Evolutionary conservation across 2,329 filamentous ascomycete species (phyloP), one percentile per base, ranked within the genome.

Genomic region (Fusarium newnesense): DNA sequence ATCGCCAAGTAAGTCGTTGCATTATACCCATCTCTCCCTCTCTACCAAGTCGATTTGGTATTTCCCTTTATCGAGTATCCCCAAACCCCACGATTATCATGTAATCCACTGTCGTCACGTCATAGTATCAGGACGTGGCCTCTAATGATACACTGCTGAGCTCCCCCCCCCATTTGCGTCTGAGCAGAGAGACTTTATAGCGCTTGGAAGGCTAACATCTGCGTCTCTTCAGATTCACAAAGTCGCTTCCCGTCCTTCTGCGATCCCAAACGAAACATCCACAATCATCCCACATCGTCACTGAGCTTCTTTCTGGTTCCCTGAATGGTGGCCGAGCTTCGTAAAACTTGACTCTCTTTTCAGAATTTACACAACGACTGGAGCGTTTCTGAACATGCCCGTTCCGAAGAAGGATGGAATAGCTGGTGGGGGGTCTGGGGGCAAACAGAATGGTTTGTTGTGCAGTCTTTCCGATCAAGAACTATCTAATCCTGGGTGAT

Each of bases 371-470:
- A 64, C 68, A 63, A 61, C 74, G 69, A 74, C 70, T 59, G 63
- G 62, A 75, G 65, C 46, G 62, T 74, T 71, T 36, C 34, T 70
- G 18, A 79, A 77, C 26, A 84, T 84, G 83, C 80, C 83, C 62
- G 74, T 77, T 56, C 77, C 81, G 26, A 84, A 83, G 79, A 84
- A 84, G 75, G 83, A 85, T 67, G 79, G 78, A 71, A 73, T 77
- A 70, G 69, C 78, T 56, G 77, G 78, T 59, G 79, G 78, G 60
- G 79, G 79, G 58, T 73, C 70, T 73, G 77, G 76, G 37, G 73
- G 75, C 42, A 81, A 81, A 69, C 82, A 82, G 54, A 84, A 84
- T 64, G 83, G 83, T 84, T 71, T 56, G 76, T 78, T 49, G n/a
- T 49, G 28, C 34, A 54, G 47, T 47, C 32, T 28, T 63, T 18